Evolutionary conservation across 2,329 filamentous ascomycete genomes (phyloP).

Genomic region (Keithomyces neogunnii): DNA sequence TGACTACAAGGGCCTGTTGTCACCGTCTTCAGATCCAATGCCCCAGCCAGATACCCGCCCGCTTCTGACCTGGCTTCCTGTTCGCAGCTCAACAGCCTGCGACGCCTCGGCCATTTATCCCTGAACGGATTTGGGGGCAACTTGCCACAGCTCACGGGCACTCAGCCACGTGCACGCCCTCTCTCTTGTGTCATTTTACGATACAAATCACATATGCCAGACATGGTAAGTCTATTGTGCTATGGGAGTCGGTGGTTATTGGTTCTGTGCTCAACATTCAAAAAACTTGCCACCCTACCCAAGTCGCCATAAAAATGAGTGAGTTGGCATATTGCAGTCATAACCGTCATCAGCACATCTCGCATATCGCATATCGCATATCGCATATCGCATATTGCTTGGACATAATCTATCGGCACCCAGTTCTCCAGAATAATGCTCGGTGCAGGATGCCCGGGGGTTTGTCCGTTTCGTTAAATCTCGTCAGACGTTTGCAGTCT

Average conservation of each 20-base stretch:
- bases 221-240: neutral
- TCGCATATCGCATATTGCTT: slow-evolving; percentile 28
- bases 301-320: neutral
- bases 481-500: neutral
- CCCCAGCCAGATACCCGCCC: too few relatives aligned
- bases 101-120: too few relatives aligned
- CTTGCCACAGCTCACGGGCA: too few relatives aligned
- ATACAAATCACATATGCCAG: neutral
- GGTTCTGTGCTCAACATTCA: too few relatives aligned
- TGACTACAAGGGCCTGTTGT: too few relatives aligned
- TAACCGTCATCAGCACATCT: slow-evolving; percentile 21
- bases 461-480: neutral
- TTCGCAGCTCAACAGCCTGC: too few relatives aligned
- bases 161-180: too few relatives aligned
- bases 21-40: too few relatives aligned
- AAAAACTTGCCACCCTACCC: too few relatives aligned
- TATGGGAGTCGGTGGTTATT: neutral
- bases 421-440: neutral
- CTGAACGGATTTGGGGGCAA: too few relatives aligned
- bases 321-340: neutral
- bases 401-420: neutral
- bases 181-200: too few relatives aligned
- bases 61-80: too few relatives aligned
- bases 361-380: slow-evolving; percentile 28
- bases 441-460: neutral